A percentile compares a stretch with the other conserved stretches of the same genome.
Conservation (phyloP, 2,329 filamentous ascomycete species). For the Tolypocladium inflatum region DNA sequence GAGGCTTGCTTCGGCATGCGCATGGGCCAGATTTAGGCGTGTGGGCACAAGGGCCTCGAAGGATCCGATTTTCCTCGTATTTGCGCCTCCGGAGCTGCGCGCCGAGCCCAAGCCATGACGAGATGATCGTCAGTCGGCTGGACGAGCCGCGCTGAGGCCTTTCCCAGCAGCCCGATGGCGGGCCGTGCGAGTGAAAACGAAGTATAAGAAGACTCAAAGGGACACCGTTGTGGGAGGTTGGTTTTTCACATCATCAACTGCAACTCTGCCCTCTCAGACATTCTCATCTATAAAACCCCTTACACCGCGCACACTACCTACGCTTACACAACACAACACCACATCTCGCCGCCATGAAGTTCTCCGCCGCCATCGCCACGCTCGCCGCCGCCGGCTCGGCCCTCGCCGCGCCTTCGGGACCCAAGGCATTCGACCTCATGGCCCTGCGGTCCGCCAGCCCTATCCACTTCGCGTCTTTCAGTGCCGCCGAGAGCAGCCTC, state of each 20-base stretch:
- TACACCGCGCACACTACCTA: not conserved
- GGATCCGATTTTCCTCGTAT: not conserved
- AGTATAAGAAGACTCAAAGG: not conserved
- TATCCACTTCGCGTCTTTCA: constrained; percentile 36
- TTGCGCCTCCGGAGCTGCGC: not conserved
- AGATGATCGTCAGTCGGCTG: not conserved
- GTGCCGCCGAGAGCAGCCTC: constrained; percentile 34
- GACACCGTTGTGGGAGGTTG: not conserved
- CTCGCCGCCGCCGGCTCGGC: constrained; percentile 16
- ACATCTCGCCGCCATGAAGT: constrained; percentile 15
- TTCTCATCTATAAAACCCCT: not conserved
- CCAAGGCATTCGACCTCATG: constrained; percentile 36
- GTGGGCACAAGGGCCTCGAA: not conserved
- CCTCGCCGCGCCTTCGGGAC: constrained; percentile 14
- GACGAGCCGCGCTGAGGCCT: not conserved
- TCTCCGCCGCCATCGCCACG: constrained; percentile 14
- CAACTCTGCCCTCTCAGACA: not conserved
- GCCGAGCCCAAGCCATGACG: not conserved
- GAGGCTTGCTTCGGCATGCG: not conserved
- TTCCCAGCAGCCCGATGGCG: not conserved
- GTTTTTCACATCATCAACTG: not conserved
- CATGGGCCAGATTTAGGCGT: no score
- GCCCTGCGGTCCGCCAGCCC: constrained; percentile 37
- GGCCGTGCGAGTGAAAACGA: not conserved
- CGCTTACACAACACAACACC: not conserved